Evolutionary conservation across 768 basidiomycete genomes (phyloP), one percentile per base, ranked within the genome.

Genomic region (Tricholomella constricta): DNA sequence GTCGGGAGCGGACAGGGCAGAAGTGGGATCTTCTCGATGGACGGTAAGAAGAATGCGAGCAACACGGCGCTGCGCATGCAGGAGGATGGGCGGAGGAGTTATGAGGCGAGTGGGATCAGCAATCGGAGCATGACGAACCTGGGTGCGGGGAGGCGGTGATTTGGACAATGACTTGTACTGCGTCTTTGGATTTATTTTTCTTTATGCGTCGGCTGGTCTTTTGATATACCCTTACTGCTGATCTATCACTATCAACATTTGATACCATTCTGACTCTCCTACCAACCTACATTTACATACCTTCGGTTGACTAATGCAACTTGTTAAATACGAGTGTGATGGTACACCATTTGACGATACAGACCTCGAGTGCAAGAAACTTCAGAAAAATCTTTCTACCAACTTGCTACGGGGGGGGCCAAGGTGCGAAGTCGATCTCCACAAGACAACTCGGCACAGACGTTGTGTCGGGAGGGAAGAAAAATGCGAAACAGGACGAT

Each of bases 61-160:
- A 68, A 71, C 35, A 69, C 26, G 50, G 60, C 49, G 36, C 45
- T 61, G 45, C 44, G 62, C 64, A 65, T 75, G 1, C 69, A 73
- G 41, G 82, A 85, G 58, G 80, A 82, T 60, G 82, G 84, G 4
- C 68, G 78, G 55, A 69, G 72, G 56, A 78, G 73, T 53, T 74
- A 76, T 49, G 77, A 79, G 23, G 61, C 70, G 9, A 68, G 65
- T 48, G 76, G 73, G 19, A 63, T 73, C 23, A 71, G 73, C 31
- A 80, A 79, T 62, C 76, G 80, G 35, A 85, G 82, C 52, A 69
- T 78, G 65, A 77, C 78, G 19, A 82, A 80, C 55, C 62, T 84
- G 42, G 69, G 67, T 22, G 48, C 65, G 34, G 69, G 61, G 32
- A 67, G 76, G 43, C 73, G 77, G 40, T 72, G 69, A 65, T 71